phyloP scores from a whole-genome alignment of 495 filamentous ascomycete genomes.

The Aspergillus coremiiformis region DNA sequence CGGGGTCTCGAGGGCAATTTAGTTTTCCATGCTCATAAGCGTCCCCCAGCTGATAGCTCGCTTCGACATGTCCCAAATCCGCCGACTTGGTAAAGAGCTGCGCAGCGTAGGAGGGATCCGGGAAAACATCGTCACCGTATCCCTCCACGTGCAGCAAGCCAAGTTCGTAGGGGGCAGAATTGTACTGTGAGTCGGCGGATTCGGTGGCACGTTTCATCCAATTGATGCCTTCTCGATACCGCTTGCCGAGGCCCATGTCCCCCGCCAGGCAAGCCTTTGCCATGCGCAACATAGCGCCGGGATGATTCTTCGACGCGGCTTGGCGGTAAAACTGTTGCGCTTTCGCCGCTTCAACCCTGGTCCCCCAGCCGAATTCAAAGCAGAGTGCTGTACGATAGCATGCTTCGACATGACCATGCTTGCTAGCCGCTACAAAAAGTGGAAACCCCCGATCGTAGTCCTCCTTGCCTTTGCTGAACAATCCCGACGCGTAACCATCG shows the following conservation, averaged over 20 bases:
- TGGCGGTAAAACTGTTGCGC: constrained; percentile 90
- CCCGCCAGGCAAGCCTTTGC: constrained; percentile 83
- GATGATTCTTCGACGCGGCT: constrained; percentile 86
- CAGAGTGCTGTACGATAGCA: constrained; percentile 89
- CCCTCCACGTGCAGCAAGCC: constrained; percentile 81
- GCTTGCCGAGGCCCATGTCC: constrained; percentile 74
- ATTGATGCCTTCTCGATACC: constrained; percentile 88
- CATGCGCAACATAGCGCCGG: constrained; percentile 87
- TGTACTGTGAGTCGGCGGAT: constrained; percentile 83
- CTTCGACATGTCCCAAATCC: constrained; percentile 80
- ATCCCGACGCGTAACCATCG: constrained; percentile 86
- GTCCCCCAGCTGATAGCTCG: constrained; percentile 82
- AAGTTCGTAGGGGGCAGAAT: constrained; percentile 85
- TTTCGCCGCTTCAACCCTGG: constrained; percentile 76
- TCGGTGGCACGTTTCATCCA: constrained; percentile 94
- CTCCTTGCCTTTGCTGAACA: constrained; percentile 87
- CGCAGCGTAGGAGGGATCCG: constrained; percentile 81
- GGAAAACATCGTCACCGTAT: constrained; percentile 86
- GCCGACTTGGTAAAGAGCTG: constrained; percentile 93
- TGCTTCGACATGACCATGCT: constrained; percentile 95
- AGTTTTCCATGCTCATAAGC: constrained; percentile 92
- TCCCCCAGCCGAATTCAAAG: constrained; percentile 98
- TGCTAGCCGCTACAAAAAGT: constrained; percentile 86
- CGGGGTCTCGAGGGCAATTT: constrained; percentile 81
- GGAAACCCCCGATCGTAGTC: constrained; percentile 87